phyloP scores from a whole-genome alignment of 2,329 filamentous ascomycete genomes.

The Fusarium tjaetaba region DNA sequence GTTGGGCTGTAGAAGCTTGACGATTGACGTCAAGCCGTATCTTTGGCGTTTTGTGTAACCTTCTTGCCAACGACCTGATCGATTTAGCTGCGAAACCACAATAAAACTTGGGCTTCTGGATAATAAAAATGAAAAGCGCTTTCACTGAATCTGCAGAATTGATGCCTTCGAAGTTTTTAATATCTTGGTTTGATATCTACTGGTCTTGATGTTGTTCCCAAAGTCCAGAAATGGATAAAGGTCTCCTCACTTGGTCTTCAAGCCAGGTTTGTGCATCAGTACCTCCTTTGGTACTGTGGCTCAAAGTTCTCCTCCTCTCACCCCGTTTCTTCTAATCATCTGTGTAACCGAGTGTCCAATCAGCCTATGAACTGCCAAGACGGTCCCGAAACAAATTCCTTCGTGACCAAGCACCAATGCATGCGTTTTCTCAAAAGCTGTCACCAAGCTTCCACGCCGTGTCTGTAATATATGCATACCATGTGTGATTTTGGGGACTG shows the following conservation, averaged over 20 bases:
- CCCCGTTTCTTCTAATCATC: background rate
- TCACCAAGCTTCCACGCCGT: background rate
- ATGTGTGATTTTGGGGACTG: background rate
- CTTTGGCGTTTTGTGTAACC: background rate
- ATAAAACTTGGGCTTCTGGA: too few relatives aligned
- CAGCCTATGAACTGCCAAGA: background rate
- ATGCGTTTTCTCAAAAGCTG: background rate
- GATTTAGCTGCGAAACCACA: background rate
- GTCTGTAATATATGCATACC: background rate
- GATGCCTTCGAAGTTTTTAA: too few relatives aligned
- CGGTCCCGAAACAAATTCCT: background rate
- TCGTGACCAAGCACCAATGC: background rate
- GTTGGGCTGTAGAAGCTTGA: background rate
- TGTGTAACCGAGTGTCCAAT: background rate
- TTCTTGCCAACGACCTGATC: background rate
- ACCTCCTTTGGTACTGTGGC: too few relatives aligned
- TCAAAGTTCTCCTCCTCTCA: background rate
- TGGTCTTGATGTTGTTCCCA: background rate
- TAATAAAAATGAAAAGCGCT: background rate
- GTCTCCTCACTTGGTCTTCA: background rate
- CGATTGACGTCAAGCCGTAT: background rate
- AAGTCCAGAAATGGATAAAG: background rate
- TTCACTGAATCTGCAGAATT: background rate
- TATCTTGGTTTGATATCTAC: too few relatives aligned
- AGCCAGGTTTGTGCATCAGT: background rate